Evolutionary conservation across 768 basidiomycete genomes (phyloP).

Genomic region (Cubamyces sp.): DNA sequence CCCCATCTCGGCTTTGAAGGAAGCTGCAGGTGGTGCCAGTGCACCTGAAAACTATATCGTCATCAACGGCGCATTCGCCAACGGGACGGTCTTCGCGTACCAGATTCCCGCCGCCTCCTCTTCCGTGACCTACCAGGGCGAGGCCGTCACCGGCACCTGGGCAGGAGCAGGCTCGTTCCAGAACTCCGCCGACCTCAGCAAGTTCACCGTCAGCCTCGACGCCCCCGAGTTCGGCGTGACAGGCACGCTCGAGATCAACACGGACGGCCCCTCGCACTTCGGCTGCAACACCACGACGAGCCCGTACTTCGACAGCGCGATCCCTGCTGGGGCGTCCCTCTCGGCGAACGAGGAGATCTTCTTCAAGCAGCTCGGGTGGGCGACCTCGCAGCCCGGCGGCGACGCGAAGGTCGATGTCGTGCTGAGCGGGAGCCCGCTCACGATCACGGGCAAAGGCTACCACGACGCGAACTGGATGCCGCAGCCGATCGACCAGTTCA

Average conservation of each 20-base stretch:
- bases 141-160: constrained; percentile 28
- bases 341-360: constrained; percentile 26
- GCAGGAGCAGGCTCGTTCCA: constrained; percentile 24
- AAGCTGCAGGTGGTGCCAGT: background rate
- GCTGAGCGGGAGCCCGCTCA: constrained; percentile 26
- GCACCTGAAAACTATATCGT: constrained; percentile 24
- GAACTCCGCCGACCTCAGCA: constrained; percentile 24
- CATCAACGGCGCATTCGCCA: constrained; percentile 28
- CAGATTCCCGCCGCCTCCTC: constrained; percentile 25
- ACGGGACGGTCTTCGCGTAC: constrained; percentile 27
- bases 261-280: constrained; percentile 26
- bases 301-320: constrained; percentile 26
- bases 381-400: constrained; percentile 29
- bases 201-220: constrained; percentile 26
- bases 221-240: constrained; percentile 22
- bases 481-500: constrained; percentile 28
- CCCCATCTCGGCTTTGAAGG: background rate
- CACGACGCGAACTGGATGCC: constrained; percentile 32
- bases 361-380: constrained; percentile 33
- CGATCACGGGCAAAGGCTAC: constrained; percentile 31
- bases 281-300: constrained; percentile 30
- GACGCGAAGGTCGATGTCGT: constrained; percentile 24
- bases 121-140: constrained; percentile 19
- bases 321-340: constrained; percentile 15
- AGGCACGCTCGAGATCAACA: constrained; percentile 25